Conservation (phyloP, 768 basidiomycete species). For the Tulasnella sp. region DNA sequence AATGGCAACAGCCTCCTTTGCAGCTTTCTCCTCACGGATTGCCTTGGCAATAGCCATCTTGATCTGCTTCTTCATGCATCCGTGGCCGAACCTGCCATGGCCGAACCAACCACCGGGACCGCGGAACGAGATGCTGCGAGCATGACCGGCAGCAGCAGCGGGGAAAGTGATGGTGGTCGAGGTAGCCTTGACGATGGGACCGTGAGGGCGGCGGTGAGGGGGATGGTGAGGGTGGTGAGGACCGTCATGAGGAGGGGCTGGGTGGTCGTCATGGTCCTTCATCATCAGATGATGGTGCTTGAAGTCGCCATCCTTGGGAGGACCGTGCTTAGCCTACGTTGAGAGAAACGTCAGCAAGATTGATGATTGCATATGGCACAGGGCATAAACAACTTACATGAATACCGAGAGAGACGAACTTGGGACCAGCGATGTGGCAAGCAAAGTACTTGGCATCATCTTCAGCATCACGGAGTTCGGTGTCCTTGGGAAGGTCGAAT, state of each 20-base stretch:
- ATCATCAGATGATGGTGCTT: background rate
- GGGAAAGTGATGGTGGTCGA: constrained; percentile 37
- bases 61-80: constrained; percentile 24
- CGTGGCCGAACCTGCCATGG: constrained; percentile 9
- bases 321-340: constrained; percentile 19
- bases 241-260: background rate
- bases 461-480: constrained; percentile 15
- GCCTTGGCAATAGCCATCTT: constrained; percentile 18
- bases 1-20: background rate
- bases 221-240: background rate
- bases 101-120: constrained; percentile 2
- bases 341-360: background rate
- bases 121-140: constrained; percentile 29
- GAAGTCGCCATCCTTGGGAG: constrained; percentile 5
- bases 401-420: constrained; percentile 21
- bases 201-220: background rate
- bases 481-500: constrained; percentile 28
- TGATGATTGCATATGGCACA: too few species aligned
- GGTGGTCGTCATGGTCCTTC: constrained; percentile 4
- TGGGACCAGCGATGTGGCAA: constrained; percentile 28
- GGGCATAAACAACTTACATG: constrained; percentile 22
- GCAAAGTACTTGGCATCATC: constrained; percentile 6
- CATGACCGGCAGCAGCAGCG: constrained; percentile 32
- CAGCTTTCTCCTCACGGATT: constrained; percentile 14
- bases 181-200: constrained; percentile 26